A percentile compares a stretch with the other conserved stretches of the same genome.
Conservation (phyloP, 345 rosid genomes). For the Cardamine occulta region DNA sequence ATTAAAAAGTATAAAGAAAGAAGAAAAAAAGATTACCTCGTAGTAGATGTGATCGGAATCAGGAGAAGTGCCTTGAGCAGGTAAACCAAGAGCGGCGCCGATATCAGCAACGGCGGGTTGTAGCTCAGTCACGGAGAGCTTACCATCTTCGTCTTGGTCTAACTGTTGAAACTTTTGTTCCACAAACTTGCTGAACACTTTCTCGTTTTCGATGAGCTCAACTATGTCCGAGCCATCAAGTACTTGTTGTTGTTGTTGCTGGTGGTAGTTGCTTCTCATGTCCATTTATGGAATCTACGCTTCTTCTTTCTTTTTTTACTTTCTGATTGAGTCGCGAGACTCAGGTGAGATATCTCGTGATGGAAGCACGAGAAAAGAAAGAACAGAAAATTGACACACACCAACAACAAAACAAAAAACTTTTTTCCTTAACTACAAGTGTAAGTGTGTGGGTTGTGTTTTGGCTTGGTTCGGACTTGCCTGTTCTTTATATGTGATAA, state of each 20-base stretch:
- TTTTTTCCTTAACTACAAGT: not conserved
- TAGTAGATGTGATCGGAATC: conserved; percentile 86
- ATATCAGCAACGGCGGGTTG: conserved; percentile 94
- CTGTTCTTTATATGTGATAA: conserved; percentile 21
- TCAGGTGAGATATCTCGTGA: conserved; percentile 45
- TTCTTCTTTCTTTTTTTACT: conserved; percentile 20
- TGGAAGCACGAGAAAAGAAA: conserved; percentile 42
- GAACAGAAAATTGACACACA: conserved; percentile 29
- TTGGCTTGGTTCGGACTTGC: conserved; percentile 10
- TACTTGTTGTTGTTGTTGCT: conserved; percentile 52
- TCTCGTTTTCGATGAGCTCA: conserved; percentile 81
- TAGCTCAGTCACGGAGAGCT: conserved; percentile 81
- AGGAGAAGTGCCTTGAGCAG: conserved; percentile 75
- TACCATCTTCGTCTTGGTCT: conserved; percentile 78
- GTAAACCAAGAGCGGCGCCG: conserved; percentile 93
- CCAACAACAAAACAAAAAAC: not conserved
- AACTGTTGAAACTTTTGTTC: conserved; percentile 83
- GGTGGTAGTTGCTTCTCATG: conserved; percentile 30
- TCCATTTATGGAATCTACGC: conserved; percentile 49
- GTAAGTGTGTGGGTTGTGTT: conserved; percentile 13
- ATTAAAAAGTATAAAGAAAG: not conserved
- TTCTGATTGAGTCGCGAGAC: conserved; percentile 27
- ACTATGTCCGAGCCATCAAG: conserved; percentile 91
- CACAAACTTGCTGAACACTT: conserved; percentile 74
- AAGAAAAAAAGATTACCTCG: conserved; percentile 51